These are phyloP conservation scores for Nepenthes mirabilis DNA, from an alignment of 148 eudicot species.

Conservation along the genomic window DNA sequence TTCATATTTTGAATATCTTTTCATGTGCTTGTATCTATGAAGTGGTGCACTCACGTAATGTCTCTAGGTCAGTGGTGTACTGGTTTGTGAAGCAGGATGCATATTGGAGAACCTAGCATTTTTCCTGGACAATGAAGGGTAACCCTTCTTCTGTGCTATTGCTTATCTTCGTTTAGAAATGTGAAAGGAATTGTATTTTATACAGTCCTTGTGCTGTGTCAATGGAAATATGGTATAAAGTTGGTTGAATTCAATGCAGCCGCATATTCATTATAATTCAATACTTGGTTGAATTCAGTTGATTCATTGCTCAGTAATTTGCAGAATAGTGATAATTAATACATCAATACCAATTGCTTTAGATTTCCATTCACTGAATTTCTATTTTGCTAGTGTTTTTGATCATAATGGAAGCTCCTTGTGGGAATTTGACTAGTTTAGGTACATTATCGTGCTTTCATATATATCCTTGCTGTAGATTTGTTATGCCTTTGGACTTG, in stretches of 20 bases:
- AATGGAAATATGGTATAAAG: too few species aligned
- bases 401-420: too few species aligned
- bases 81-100: slow-evolving; percentile 99
- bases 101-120: slow-evolving; percentile 83
- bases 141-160: slow-evolving; percentile 15
- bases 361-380: background rate
- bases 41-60: slow-evolving; percentile 7
- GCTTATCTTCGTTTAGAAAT: background rate
- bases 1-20: background rate
- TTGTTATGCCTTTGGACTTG: slow-evolving; percentile 92
- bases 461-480: slow-evolving; percentile 27
- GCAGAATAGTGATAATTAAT: too few species aligned
- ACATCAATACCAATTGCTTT: background rate
- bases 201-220: too few species aligned
- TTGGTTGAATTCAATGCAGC: background rate
- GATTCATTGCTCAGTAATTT: background rate
- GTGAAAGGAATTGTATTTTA: background rate
- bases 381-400: background rate
- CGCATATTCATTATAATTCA: too few species aligned
- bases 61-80: slow-evolving; percentile 76
- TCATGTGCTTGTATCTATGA: background rate
- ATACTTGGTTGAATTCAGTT: slow-evolving; percentile 1
- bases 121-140: slow-evolving; percentile 87
- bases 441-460: background rate
- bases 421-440: too few species aligned